Conservation (phyloP, 2,329 filamentous ascomycete genomes). For the Arthrobotrys sinensis region DNA sequence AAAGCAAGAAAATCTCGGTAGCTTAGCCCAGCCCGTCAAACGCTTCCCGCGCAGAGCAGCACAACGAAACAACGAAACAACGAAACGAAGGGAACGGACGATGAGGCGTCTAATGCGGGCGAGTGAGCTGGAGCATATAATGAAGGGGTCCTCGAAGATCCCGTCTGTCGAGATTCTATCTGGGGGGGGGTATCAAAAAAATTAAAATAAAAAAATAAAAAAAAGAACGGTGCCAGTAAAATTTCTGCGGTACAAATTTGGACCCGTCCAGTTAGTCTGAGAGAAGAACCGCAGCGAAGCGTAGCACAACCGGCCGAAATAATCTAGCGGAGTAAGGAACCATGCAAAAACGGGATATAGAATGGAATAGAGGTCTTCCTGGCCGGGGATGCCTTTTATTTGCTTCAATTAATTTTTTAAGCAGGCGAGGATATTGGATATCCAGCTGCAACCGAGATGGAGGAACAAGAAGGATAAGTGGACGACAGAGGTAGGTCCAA, state of each 20-base stretch:
- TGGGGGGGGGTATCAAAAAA: conserved; percentile 13
- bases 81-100: conserved; percentile 5
- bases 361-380: conserved; percentile 35
- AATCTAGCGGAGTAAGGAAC: conserved; percentile 44
- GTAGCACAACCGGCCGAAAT: conserved; percentile 42
- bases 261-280: conserved; percentile 30
- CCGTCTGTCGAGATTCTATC: conserved; percentile 51
- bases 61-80: conserved; percentile 24
- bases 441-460: conserved; percentile 61
- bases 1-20: conserved; percentile 61
- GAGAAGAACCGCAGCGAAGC: conserved; percentile 49
- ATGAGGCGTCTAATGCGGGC: conserved; percentile 20
- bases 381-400: conserved; percentile 29
- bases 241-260: conserved; percentile 41
- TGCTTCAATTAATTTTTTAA: conserved; percentile 13
- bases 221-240: conserved; percentile 16
- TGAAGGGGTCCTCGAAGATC: conserved; percentile 36
- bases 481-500: conserved; percentile 58
- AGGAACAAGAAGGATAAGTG: conserved; percentile 55
- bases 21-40: conserved; percentile 42
- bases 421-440: conserved; percentile 37
- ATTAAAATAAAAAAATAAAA: conserved; percentile 2
- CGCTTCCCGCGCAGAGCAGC: conserved; percentile 14
- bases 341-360: conserved; percentile 48
- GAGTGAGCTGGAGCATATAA: conserved; percentile 30